Conservation (phyloP, 2,329 filamentous ascomycete species). For the Aureobasidium sp. region DNA sequence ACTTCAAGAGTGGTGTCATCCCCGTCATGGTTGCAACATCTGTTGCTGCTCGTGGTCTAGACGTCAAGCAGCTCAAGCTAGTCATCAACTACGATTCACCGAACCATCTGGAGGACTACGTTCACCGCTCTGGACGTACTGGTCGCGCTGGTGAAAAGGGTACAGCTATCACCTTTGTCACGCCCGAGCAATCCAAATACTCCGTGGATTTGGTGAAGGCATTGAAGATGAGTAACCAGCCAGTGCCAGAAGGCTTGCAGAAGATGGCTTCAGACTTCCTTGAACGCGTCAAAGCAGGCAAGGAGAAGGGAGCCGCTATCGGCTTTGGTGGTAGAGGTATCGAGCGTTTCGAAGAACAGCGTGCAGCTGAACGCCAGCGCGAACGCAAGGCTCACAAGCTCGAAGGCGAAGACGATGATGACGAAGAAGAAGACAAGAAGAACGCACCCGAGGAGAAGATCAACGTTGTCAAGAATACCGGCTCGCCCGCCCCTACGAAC, state of each 20-base stretch:
- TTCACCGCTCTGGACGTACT: slow-evolving; percentile 88
- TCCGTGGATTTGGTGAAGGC: slow-evolving; percentile 85
- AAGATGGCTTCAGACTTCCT: slow-evolving; percentile 61
- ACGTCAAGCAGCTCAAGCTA: slow-evolving; percentile 91
- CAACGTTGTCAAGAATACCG: slow-evolving; percentile 21
- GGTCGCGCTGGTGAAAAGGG: slow-evolving; percentile 91
- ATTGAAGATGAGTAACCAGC: slow-evolving; percentile 81
- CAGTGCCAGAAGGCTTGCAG: slow-evolving; percentile 63
- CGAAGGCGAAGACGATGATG: slow-evolving; percentile 75
- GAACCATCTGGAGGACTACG: slow-evolving; percentile 93
- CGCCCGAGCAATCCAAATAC: slow-evolving; percentile 84
- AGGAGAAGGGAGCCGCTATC: slow-evolving; percentile 73
- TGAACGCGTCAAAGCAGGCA: slow-evolving; percentile 87
- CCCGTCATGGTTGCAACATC: slow-evolving; percentile 92
- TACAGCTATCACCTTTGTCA: slow-evolving; percentile 90
- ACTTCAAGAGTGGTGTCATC: slow-evolving; percentile 87
- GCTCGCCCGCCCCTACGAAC: slow-evolving; percentile 14
- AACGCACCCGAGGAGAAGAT: slow-evolving; percentile 44
- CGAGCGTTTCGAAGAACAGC: slow-evolving; percentile 83
- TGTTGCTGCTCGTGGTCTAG: slow-evolving; percentile 86
- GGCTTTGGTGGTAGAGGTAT: slow-evolving; percentile 95
- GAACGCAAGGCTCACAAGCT: slow-evolving; percentile 87
- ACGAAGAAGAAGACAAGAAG: slow-evolving; percentile 62
- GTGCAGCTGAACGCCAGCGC: slow-evolving; percentile 76
- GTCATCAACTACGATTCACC: slow-evolving; percentile 95